phyloP scores from a whole-genome alignment of 192 early-diverging fungal genomes.

The Umbelopsis ramanniana region DNA sequence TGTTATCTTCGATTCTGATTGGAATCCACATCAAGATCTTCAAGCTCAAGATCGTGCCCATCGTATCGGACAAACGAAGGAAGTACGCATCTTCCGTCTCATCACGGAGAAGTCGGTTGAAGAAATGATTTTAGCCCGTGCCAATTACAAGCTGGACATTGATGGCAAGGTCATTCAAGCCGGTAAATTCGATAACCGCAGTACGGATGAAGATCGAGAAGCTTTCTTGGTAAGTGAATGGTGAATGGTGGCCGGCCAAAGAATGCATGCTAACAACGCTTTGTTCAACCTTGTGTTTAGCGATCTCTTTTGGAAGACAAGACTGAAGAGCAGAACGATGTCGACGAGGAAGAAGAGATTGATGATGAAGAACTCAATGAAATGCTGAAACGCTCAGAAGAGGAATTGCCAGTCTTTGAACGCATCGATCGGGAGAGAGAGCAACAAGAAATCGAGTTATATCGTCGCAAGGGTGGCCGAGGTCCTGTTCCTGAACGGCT shows the following conservation, averaged over 20 bases:
- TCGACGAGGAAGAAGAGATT: conserved; percentile 70
- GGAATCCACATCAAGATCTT: conserved; percentile 98
- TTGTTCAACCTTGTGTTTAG: conserved; percentile 8
- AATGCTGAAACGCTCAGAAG: conserved; percentile 85
- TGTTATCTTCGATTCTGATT: conserved; percentile 98
- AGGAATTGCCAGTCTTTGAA: conserved; percentile 76
- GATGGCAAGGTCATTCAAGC: conserved; percentile 99
- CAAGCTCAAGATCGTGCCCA: conserved; percentile 99
- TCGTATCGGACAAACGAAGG: conserved; percentile 98
- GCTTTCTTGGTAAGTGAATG: conserved; percentile 60
- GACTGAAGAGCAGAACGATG: conserved; percentile 72
- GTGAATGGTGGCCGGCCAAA: no score
- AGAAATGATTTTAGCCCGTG: conserved; percentile 90
- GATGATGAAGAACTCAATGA: conserved; percentile 93
- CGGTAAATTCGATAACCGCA: conserved; percentile 98
- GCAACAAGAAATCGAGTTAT: conserved; percentile 53
- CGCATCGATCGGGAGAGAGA: conserved; percentile 77
- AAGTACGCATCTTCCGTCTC: conserved; percentile 93
- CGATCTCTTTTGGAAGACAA: conserved; percentile 87
- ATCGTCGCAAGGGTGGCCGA: conserved; percentile 58
- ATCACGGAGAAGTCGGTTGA: conserved; percentile 93
- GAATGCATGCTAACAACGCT: not conserved
- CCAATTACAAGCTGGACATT: conserved; percentile 95
- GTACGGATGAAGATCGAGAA: conserved; percentile 91
- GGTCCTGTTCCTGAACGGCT: conserved; percentile 74